phyloP scores from a whole-genome alignment of 2,329 filamentous ascomycete species.

The Microdochium paspali region DNA sequence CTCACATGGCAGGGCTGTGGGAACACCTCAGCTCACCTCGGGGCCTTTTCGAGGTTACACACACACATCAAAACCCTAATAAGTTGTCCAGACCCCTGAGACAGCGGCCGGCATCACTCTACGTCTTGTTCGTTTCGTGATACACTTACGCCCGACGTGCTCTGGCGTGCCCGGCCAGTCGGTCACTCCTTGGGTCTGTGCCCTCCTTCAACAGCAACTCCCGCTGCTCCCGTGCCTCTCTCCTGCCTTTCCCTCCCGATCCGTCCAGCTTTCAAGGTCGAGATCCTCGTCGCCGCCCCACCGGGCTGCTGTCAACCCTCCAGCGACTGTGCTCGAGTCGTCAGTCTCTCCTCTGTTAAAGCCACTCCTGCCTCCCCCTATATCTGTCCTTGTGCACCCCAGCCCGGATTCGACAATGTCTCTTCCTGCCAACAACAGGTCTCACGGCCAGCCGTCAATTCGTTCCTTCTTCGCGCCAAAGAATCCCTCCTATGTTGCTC shows the following conservation, averaged over 20 bases:
- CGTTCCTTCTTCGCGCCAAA: constrained; percentile 51
- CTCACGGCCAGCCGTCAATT: constrained; percentile 43
- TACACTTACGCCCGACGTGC: not conserved
- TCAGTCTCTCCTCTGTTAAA: not conserved
- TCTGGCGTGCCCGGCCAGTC: not conserved
- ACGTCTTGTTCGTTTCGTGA: not conserved
- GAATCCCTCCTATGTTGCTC: constrained; percentile 32
- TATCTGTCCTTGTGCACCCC: not conserved
- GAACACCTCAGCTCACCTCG: not conserved
- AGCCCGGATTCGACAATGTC: constrained; percentile 20
- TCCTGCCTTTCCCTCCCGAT: not conserved
- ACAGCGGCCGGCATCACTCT: not conserved
- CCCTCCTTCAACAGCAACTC: not conserved
- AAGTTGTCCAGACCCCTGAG: not conserved
- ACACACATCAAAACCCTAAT: not conserved
- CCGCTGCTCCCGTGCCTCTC: not conserved
- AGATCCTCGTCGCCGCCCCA: too few relatives aligned
- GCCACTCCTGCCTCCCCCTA: not conserved
- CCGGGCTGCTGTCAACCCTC: not conserved
- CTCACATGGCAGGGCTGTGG: too few relatives aligned
- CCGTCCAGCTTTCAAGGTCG: not conserved
- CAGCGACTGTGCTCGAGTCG: not conserved
- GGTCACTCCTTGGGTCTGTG: too few relatives aligned
- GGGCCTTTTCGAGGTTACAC: not conserved
- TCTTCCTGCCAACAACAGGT: constrained; percentile 21